Conservation (phyloP, 352 stramenopile species). For the Discostella stelligera region DNA sequence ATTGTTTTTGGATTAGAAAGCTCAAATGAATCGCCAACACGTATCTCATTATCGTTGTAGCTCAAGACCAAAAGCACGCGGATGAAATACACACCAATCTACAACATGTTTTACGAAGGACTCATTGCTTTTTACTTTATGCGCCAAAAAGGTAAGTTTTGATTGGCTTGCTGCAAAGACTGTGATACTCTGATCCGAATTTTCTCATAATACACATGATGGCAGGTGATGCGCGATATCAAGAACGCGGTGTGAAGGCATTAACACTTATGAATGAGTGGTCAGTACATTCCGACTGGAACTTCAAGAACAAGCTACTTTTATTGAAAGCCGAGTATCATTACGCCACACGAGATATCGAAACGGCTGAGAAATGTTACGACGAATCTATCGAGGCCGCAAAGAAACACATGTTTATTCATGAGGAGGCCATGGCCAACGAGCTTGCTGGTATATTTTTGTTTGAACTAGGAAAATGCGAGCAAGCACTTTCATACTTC, state of each 20-base stretch:
- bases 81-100: constrained; percentile 6
- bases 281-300: constrained; percentile 41
- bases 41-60: not conserved
- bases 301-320: constrained; percentile 41
- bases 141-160: constrained; percentile 18
- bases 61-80: constrained; percentile 4
- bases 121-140: constrained; percentile 27
- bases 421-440: constrained; percentile 41
- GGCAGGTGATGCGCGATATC: constrained; percentile 12
- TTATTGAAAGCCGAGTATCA: constrained; percentile 40
- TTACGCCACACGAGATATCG: constrained; percentile 21
- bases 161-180: not conserved
- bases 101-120: constrained; percentile 16
- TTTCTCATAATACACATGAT: not conserved
- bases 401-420: constrained; percentile 38
- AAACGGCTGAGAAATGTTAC: constrained; percentile 31
- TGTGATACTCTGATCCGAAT: not conserved
- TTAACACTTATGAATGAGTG: constrained; percentile 26
- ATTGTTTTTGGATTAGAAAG: not conserved
- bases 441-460: constrained; percentile 44
- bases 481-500: constrained; percentile 11
- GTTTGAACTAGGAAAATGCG: constrained; percentile 17
- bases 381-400: constrained; percentile 41
- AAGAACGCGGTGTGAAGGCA: constrained; percentile 9
- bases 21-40: not conserved